Percentiles rank a stretch among this genome's conserved stretches.
Conservation (phyloP, 495 filamentous ascomycete genomes). For the Penicillium roqueforti region DNA sequence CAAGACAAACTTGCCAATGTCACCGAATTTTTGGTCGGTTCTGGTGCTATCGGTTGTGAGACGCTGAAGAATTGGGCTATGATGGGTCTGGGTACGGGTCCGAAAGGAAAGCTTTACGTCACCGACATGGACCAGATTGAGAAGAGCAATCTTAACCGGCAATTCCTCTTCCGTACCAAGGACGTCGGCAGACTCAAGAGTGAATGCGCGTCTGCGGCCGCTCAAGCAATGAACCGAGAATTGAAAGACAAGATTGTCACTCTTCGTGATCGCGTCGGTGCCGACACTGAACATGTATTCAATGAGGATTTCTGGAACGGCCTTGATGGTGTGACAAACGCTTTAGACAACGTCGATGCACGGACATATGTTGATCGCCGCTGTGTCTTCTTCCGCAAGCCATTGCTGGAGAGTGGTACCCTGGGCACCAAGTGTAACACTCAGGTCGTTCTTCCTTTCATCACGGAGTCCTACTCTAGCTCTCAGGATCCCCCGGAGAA, state of each 20-base stretch:
- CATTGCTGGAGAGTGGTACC: conserved; percentile 92
- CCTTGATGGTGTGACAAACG: conserved; percentile 94
- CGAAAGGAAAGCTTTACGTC: conserved; percentile 80
- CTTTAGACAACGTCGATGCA: conserved; percentile 96
- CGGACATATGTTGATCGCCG: conserved; percentile 95
- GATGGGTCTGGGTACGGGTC: conserved; percentile 90
- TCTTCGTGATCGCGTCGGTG: conserved; percentile 82
- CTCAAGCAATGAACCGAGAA: conserved; percentile 92
- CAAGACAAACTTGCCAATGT: conserved; percentile 89
- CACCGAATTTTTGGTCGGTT: conserved; percentile 90
- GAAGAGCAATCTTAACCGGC: conserved; percentile 97
- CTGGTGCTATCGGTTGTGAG: conserved; percentile 97
- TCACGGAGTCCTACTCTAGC: conserved; percentile 97
- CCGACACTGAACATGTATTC: conserved; percentile 92
- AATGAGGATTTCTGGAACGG: conserved; percentile 89
- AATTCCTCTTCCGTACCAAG: conserved; percentile 91
- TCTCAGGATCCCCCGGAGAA: conserved; percentile 98
- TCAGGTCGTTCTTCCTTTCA: conserved; percentile 82
- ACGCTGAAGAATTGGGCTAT: conserved; percentile 99
- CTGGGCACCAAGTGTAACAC: conserved; percentile 98
- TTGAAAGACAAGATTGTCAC: conserved; percentile 77
- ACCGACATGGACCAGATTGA: conserved; percentile 99
- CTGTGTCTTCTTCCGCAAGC: conserved; percentile 98
- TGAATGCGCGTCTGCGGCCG: conserved; percentile 84
- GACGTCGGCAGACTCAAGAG: conserved; percentile 98